Conservation (phyloP, 1,139 yeast species). For the Wickerhamomyces sp. region DNA sequence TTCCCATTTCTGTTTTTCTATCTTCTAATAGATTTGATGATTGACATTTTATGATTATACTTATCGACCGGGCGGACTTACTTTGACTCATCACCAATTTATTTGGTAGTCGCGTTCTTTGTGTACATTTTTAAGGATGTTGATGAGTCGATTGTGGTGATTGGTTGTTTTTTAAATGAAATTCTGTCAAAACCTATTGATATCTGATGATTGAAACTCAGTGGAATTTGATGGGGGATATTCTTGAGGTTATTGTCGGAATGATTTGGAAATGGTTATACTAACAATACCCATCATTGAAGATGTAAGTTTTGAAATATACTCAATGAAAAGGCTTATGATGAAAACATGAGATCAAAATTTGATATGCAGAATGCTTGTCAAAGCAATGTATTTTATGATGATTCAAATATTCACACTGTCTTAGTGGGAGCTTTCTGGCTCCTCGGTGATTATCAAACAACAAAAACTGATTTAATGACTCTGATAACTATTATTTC, state of each 20-base stretch:
- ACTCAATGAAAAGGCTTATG: too few relatives aligned
- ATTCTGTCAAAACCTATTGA: too few relatives aligned
- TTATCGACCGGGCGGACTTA: slow-evolving; percentile 84
- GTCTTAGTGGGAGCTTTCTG: slow-evolving; percentile 39
- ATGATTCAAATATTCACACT: slow-evolving; percentile 62
- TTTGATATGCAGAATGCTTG: not conserved
- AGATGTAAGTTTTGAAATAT: too few relatives aligned
- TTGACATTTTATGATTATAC: slow-evolving; percentile 25
- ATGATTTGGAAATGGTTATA: not conserved
- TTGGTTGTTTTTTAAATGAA: slow-evolving; percentile 39
- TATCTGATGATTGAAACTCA: too few relatives aligned
- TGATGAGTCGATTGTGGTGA: slow-evolving; percentile 60
- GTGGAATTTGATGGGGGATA: too few relatives aligned
- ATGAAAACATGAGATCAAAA: too few relatives aligned
- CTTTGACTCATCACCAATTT: slow-evolving; percentile 38
- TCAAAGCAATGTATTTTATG: slow-evolving; percentile 27
- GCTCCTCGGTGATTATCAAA: slow-evolving; percentile 42
- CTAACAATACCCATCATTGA: not conserved
- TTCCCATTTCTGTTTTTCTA: not conserved
- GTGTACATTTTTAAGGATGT: slow-evolving; percentile 64
- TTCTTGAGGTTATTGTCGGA: not conserved
- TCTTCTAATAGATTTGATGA: not conserved
- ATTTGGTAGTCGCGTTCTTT: slow-evolving; percentile 53
- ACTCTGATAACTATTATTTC: slow-evolving; percentile 43
- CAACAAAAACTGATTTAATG: slow-evolving; percentile 71